Conservation (phyloP, 768 basidiomycete species). For the Rhizopogon vulgaris region DNA sequence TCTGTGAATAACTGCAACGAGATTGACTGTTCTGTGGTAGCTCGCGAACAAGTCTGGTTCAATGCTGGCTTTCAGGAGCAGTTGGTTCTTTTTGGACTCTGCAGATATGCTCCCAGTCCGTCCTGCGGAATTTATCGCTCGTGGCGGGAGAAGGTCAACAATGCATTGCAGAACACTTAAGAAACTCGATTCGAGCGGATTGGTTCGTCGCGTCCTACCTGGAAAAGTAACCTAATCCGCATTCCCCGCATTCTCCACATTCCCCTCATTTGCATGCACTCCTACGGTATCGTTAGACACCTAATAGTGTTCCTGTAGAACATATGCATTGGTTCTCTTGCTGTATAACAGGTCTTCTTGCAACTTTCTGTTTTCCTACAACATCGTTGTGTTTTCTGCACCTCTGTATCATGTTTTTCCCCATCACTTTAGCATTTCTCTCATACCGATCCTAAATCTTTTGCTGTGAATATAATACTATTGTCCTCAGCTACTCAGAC, state of each 20-base stretch:
- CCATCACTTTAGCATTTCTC: not conserved
- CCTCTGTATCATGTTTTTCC: conserved; percentile 1
- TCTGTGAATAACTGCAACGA: conserved; percentile 2
- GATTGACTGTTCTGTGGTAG: conserved; percentile 27
- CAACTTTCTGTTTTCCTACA: conserved; percentile 2
- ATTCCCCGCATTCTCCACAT: conserved; percentile 8
- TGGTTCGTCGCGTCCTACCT: conserved; percentile 3
- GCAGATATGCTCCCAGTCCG: conserved; percentile 57
- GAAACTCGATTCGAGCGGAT: not conserved
- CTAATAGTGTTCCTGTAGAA: conserved; percentile 9
- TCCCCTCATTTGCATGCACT: conserved; percentile 15
- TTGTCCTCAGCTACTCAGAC: not conserved
- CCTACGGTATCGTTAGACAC: conserved; percentile 8
- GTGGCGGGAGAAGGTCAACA: conserved; percentile 55
- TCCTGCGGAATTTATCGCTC: conserved; percentile 58
- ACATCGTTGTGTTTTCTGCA: not conserved
- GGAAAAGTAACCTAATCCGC: conserved; percentile 9
- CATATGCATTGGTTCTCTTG: conserved; percentile 10
- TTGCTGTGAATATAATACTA: not conserved
- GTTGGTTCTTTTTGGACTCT: conserved; percentile 68
- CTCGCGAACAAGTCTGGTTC: conserved; percentile 73
- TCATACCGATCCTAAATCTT: not conserved
- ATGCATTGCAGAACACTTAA: conserved; percentile 31
- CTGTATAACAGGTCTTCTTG: conserved; percentile 5
- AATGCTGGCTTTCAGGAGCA: conserved; percentile 79